Conservation (phyloP, 2,329 filamentous ascomycete species). For the Pezicula neosporulosa region DNA sequence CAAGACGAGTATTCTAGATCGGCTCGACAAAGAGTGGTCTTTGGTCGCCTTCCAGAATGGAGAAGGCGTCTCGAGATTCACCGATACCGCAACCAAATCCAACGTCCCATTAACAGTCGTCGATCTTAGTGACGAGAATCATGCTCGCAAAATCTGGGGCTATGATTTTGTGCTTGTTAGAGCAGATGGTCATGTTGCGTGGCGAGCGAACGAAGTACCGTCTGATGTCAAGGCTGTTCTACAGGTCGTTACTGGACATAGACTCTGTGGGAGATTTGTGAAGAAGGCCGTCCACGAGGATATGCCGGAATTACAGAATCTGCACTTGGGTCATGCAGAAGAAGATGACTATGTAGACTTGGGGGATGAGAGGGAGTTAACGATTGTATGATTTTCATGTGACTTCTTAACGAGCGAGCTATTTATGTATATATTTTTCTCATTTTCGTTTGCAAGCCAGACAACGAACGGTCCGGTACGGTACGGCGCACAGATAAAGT, state of each 20-base stretch:
- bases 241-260: neutral
- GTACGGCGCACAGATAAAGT: too few species aligned
- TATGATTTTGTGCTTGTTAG: neutral
- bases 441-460: too few species aligned
- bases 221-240: neutral
- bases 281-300: too few species aligned
- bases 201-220: neutral
- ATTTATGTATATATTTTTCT: too few species aligned
- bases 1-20: constrained; percentile 7
- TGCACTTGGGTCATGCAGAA: too few species aligned
- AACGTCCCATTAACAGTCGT: neutral
- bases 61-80: neutral
- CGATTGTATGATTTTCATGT: too few species aligned
- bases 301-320: too few species aligned
- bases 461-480: too few species aligned
- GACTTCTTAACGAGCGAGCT: too few species aligned
- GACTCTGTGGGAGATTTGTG: neutral
- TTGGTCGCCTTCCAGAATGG: neutral
- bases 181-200: neutral
- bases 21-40: neutral
- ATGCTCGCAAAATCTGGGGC: neutral
- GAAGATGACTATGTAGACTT: too few species aligned
- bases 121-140: neutral
- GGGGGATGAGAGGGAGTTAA: too few species aligned
- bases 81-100: neutral